Evolutionary conservation across 345 rosid species (phyloP).

Genomic region (Gossypium sturtianum): DNA sequence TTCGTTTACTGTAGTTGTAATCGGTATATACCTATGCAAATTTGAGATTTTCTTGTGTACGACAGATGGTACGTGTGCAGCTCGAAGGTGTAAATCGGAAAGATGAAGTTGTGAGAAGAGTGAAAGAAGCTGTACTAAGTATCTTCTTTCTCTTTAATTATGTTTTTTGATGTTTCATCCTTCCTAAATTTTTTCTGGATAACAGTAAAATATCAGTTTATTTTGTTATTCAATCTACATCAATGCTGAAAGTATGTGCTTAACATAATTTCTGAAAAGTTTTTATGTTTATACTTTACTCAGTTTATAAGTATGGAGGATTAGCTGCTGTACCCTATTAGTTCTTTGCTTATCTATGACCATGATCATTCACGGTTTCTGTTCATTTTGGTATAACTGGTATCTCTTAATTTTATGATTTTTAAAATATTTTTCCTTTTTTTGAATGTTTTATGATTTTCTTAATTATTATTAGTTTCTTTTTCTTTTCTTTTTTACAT

Average conservation of each 20-base stretch:
- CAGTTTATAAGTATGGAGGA: neutral
- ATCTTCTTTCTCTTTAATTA: conserved; percentile 16
- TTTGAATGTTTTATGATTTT: no score
- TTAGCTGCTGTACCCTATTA: neutral
- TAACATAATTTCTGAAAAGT: neutral
- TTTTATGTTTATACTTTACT: neutral
- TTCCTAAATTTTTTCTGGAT: neutral
- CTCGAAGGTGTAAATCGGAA: conserved; percentile 50
- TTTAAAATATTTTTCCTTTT: no score
- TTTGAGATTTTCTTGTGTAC: conserved; percentile 16
- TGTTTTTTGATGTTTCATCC: neutral
- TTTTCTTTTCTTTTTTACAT: no score
- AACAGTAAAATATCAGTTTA: neutral
- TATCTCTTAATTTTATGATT: no score
- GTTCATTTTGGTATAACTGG: no score
- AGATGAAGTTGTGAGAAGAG: conserved; percentile 67
- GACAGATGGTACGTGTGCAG: conserved; percentile 63
- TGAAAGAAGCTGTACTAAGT: conserved; percentile 70
- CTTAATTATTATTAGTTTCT: no score
- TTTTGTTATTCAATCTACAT: neutral
- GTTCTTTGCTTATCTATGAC: neutral
- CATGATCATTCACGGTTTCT: neutral
- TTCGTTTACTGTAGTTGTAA: neutral
- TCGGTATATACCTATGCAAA: neutral
- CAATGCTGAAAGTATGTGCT: neutral